Evolutionary conservation across 805 yeast genomes (phyloP), one percentile per base, ranked within the genome.

Genomic region (Isabelozyma gotoi): DNA sequence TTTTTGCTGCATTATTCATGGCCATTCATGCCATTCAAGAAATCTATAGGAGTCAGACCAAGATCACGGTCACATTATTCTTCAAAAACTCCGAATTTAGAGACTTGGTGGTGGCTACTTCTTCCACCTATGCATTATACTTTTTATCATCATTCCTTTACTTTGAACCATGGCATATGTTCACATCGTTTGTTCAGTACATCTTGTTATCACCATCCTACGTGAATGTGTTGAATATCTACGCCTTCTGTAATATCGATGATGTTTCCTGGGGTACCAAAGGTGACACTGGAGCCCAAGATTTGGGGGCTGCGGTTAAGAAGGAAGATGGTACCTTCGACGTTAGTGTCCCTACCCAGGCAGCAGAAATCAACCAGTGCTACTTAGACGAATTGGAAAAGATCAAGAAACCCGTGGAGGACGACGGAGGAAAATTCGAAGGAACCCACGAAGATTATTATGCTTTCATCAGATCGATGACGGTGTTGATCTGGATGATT

Each of bases 241-340:
- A 80, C 60, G 85, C 87, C 1, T 82, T 82, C 59, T 82, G 85
- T 67, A 82, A 82, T 62, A 80, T 82, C 67, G 86, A 82, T 57
- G 87, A 82, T 62, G 78, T 82, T 38, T 82, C 87, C 2, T 82
- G 87, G 87, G 87, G 87, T 45, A 82, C 87, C n/a, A 82, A 82
- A 59, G 87, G 87, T 33, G 78, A 81, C 35, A 71, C 74, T n/a
- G 77, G 85, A 3, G 80, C 81, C 4, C 73, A 65, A 29, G 79
- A 76, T 33, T 70, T 81, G 57, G 85, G 85, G 40, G 74, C 65
- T 1, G 81, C 78, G 10, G 77, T 73, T 51, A 74, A 71, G 32
- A 67, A 72, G 41, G 79, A 76, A 42, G 81, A 77, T 50, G 84
- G 83, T 52, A 73, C 76, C 29, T 74, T 76, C 40, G 82, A 79